These are phyloP conservation scores for Samsoniella hepiali DNA, from an alignment of 2,329 filamentous ascomycete species.

Conservation along the genomic window DNA sequence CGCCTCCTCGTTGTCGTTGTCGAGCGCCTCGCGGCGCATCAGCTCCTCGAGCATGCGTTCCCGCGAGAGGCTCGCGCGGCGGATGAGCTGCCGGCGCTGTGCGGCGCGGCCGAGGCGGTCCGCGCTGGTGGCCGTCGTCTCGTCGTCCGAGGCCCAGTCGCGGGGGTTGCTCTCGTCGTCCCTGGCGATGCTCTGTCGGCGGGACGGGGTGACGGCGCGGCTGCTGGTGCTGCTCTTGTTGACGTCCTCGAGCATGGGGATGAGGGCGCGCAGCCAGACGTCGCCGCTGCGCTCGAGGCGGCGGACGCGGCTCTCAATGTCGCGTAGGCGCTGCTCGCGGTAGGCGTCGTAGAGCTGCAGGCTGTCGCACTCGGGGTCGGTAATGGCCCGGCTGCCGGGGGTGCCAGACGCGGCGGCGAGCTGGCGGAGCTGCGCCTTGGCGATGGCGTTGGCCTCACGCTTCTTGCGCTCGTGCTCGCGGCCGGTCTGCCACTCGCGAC, in stretches of 20 bases:
- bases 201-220: background rate
- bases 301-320: conserved; percentile 46
- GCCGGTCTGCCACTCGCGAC: conserved; percentile 34
- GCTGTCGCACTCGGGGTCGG: conserved; percentile 33
- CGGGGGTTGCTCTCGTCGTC: conserved; percentile 20
- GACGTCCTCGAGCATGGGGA: conserved; percentile 44
- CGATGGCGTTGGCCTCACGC: conserved; percentile 24
- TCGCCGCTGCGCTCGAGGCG: conserved; percentile 47
- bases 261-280: conserved; percentile 42
- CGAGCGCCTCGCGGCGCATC: conserved; percentile 19
- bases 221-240: conserved; percentile 29
- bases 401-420: conserved; percentile 24
- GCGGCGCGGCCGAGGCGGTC: conserved; percentile 17
- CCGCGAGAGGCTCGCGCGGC: conserved; percentile 29
- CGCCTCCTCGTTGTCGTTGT: conserved; percentile 19
- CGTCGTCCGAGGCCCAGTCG: conserved; percentile 35
- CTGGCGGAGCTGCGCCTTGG: conserved; percentile 24
- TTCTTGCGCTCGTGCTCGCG: conserved; percentile 29
- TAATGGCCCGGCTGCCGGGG: conserved; percentile 21
- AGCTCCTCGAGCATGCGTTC: conserved; percentile 31
- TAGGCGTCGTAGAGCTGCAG: conserved; percentile 39
- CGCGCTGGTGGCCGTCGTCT: conserved; percentile 19
- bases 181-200: background rate
- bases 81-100: conserved; percentile 23
- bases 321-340: conserved; percentile 40